Conservation (phyloP, 106 monocot species). For the Alisma plantagoaquatica region DNA sequence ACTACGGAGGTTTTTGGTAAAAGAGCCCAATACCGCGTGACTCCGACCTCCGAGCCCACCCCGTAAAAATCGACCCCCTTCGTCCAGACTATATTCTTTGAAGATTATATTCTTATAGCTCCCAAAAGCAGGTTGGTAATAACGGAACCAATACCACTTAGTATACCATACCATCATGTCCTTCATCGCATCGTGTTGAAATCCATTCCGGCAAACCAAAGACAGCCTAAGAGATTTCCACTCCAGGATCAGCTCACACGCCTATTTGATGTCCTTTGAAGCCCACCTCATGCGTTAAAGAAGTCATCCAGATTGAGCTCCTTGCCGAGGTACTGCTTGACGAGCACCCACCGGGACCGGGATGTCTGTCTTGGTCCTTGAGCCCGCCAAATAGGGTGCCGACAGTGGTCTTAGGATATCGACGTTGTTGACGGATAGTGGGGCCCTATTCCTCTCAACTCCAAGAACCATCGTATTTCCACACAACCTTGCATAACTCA, state of each 20-base stretch:
- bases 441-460: slow-evolving; percentile 55
- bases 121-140: no score
- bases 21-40: no score
- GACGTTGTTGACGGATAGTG: slow-evolving; percentile 22
- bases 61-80: no score
- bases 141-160: no score
- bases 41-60: no score
- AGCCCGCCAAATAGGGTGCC: slow-evolving; percentile 71
- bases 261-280: slow-evolving; percentile 70
- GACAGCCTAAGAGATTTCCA: slow-evolving; percentile 71
- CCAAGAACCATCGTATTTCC: slow-evolving; percentile 83
- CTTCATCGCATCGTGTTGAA: no score
- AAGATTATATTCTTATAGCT: no score
- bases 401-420: slow-evolving; percentile 33
- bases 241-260: slow-evolving; percentile 57
- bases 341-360: slow-evolving; percentile 52
- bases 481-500: slow-evolving; percentile 36
- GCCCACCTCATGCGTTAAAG: slow-evolving; percentile 43
- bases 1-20: no score
- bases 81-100: no score
- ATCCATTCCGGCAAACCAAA: no score
- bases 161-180: no score
- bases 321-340: slow-evolving; percentile 51
- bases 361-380: slow-evolving; percentile 68
- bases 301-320: slow-evolving; percentile 18